Base-by-base conservation (phyloP, 2,329 filamentous ascomycete genomes). In the Trichophyton verrucosum region DNA sequence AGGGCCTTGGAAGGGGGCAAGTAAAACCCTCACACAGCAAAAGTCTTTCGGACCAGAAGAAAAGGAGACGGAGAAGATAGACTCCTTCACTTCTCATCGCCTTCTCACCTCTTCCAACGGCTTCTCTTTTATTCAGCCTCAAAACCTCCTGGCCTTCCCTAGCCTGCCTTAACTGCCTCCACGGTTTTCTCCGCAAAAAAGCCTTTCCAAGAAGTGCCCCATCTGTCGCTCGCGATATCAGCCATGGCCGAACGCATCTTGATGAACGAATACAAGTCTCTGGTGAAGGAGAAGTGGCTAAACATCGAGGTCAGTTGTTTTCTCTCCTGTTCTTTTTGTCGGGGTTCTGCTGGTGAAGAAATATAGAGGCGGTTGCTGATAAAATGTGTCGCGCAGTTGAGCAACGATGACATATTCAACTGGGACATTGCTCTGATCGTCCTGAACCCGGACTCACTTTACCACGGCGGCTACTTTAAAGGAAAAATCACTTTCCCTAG, bases 401-500 rank as follows among this genome's bases (percentile, higher is more conserved):
- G 90, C 65, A 83, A 91, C 68, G 82, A 86, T n/a, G 90, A 94
- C 72, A 84, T 97, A 64, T 87, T 95, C 71, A 82, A 85, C 65
- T 97, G 94, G 92, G 85, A 84, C 63, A 79, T 97, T 56, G 91
- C 88, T 2, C 83, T 99, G 61, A 91, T 96, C 77, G 89, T 96
- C 42, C 83, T 96, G 69, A 97, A 97, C 74, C 84, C 89, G 0
- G 91, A 96, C 68, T 96, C 91, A 64, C 81, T 87, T 65, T 97
- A 95, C 79, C 86, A 96, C 69, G 91, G 91, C 63, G 94, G 88
- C 66, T 99, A 96, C 74, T 90, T 96, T 74, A 91, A 83, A 80
- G 89, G 89, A 60, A 85, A 88, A 68, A 94, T 99, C 86, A 84
- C 81, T 22, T 97, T 99, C 69, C 86, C 88, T 8, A 78, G 81